A percentile compares a stretch with the other conserved stretches of the same genome.
Evolutionary conservation across 2,329 filamentous ascomycete genomes (phyloP).

Genomic region (Tolypocladium guangdongense): DNA sequence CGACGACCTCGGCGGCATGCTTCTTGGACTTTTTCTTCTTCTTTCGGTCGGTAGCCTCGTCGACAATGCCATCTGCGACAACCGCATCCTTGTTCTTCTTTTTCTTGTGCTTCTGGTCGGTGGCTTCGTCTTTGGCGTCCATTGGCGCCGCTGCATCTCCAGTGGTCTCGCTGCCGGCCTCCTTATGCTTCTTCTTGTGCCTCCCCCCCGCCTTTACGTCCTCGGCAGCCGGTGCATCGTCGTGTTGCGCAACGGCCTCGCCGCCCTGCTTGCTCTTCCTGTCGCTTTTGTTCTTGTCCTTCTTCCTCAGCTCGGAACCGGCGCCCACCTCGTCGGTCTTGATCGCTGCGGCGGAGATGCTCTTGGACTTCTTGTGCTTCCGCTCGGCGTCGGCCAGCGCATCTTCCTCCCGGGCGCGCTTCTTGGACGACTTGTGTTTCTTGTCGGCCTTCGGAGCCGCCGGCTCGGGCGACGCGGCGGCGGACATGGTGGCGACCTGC

Average conservation of each 20-base stretch:
- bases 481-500: slow-evolving; percentile 18
- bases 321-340: slow-evolving; percentile 8
- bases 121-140: slow-evolving; percentile 5
- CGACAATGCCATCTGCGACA: neutral
- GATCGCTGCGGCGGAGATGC: slow-evolving; percentile 22
- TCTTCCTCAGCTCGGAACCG: slow-evolving; percentile 12
- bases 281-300: slow-evolving; percentile 21
- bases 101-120: slow-evolving; percentile 19
- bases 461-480: slow-evolving; percentile 19
- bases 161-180: slow-evolving; percentile 10
- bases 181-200: slow-evolving; percentile 18
- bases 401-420: slow-evolving; percentile 34
- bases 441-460: slow-evolving; percentile 23
- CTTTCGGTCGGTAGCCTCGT: slow-evolving; percentile 14
- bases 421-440: slow-evolving; percentile 29
- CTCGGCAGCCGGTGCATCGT: neutral
- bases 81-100: slow-evolving; percentile 15
- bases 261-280: slow-evolving; percentile 8
- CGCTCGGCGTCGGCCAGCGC: slow-evolving; percentile 26
- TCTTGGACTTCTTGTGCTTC: slow-evolving; percentile 40
- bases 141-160: slow-evolving; percentile 8
- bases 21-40: slow-evolving; percentile 22
- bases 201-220: slow-evolving; percentile 4
- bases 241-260: slow-evolving; percentile 8
- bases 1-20: slow-evolving; percentile 15